phyloP scores from a whole-genome alignment of 768 basidiomycete genomes.

The Trametes coccinea region DNA sequence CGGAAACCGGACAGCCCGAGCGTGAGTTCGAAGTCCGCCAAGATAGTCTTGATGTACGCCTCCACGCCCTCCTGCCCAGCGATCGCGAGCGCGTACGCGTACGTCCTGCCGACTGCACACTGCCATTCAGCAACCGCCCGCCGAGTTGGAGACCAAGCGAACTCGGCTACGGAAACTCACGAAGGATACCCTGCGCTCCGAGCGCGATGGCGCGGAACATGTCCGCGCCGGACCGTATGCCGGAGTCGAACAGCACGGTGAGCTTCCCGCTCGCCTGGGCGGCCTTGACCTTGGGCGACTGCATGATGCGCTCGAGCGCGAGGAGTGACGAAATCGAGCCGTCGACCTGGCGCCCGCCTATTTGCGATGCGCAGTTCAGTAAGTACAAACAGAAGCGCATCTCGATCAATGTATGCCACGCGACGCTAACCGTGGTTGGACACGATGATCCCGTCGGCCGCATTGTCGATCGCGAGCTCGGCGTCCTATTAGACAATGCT shows the following conservation, averaged over 20 bases:
- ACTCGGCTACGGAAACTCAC: constrained; percentile 42
- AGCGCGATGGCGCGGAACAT: constrained; percentile 84
- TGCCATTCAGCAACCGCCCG: neutral
- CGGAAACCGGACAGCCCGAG: constrained; percentile 63
- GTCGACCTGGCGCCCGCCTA: constrained; percentile 76
- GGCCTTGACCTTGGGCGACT: constrained; percentile 54
- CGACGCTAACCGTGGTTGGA: constrained; percentile 46
- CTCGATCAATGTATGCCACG: neutral
- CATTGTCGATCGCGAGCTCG: constrained; percentile 61
- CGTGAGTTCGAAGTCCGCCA: constrained; percentile 68
- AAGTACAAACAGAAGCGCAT: too few relatives aligned
- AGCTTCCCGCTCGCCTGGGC: constrained; percentile 63
- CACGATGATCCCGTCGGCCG: constrained; percentile 73
- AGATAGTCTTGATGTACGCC: constrained; percentile 64
- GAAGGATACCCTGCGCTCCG: constrained; percentile 79
- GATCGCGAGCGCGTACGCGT: constrained; percentile 69
- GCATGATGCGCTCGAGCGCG: constrained; percentile 68
- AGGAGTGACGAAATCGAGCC: constrained; percentile 74
- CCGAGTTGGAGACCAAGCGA: too few relatives aligned
- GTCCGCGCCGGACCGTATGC: constrained; percentile 82
- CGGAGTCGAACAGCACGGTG: constrained; percentile 76
- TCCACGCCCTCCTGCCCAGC: constrained; percentile 76
- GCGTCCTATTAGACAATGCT: constrained; percentile 49
- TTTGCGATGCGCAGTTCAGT: too few relatives aligned
- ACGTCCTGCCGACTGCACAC: constrained; percentile 65